phyloP scores from a whole-genome alignment of 2,329 filamentous ascomycete species.

The Epicoccum nigrum region DNA sequence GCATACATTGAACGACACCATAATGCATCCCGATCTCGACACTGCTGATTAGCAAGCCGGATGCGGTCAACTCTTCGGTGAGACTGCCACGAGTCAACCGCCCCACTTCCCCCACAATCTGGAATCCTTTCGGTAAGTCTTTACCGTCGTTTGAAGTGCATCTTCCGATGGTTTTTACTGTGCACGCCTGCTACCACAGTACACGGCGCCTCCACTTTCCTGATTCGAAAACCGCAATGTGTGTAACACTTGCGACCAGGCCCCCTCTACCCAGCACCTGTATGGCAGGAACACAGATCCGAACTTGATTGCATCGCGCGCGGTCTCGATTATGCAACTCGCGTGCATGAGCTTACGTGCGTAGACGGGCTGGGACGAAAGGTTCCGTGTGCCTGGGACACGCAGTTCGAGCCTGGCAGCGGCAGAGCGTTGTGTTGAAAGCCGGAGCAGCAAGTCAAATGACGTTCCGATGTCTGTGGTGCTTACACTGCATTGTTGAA shows the following conservation, averaged over 20 bases:
- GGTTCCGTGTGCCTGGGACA: not conserved
- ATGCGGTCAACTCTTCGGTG: not conserved
- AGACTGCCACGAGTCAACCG: not conserved
- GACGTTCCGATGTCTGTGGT: slow-evolving; percentile 9
- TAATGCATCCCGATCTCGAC: not conserved
- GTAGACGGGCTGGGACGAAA: not conserved
- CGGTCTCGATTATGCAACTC: no score
- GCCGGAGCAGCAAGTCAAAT: not conserved
- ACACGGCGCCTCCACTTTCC: no score
- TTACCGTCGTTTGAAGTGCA: slow-evolving; percentile 6
- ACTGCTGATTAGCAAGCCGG: not conserved
- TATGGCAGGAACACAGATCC: no score
- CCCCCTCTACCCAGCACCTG: not conserved
- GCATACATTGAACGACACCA: not conserved
- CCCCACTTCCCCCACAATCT: slow-evolving; percentile 15
- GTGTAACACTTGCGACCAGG: not conserved
- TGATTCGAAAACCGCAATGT: no score
- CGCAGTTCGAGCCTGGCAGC: no score
- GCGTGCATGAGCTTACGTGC: not conserved
- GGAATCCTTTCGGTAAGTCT: not conserved
- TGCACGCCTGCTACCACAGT: no score
- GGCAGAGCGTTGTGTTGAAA: not conserved
- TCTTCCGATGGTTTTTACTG: no score
- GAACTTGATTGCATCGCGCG: no score
- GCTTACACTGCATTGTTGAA: not conserved